phyloP scores from a whole-genome alignment of 2,329 filamentous ascomycete genomes.

The Aspergillus japonicus region DNA sequence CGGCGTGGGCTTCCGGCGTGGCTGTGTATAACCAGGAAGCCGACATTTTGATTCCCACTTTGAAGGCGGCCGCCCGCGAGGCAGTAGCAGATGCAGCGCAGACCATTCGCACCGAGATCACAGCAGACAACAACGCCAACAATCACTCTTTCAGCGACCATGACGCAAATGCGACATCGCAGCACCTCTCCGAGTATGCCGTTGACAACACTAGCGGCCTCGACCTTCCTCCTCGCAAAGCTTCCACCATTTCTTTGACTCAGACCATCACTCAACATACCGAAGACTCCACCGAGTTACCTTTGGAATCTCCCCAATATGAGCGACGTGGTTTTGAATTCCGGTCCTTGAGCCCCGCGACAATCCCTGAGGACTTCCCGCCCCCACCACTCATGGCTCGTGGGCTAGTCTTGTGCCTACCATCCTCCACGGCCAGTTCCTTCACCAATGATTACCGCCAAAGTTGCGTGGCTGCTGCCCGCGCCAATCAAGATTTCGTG shows the following conservation, averaged over 20 bases:
- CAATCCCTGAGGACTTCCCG: constrained; percentile 27
- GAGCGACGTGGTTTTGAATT: constrained; percentile 13
- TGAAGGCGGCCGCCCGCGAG: constrained; percentile 43
- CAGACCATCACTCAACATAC: constrained; percentile 40
- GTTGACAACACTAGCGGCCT: constrained; percentile 17
- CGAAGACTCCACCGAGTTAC: constrained; percentile 26
- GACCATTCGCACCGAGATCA: constrained; percentile 44
- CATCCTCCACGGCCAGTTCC: constrained; percentile 29
- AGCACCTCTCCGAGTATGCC: constrained; percentile 26
- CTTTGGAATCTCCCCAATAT: constrained; percentile 12
- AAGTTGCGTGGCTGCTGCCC: constrained; percentile 38
- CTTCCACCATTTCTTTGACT: constrained; percentile 44
- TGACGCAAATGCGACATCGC: constrained; percentile 15
- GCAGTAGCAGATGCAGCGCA: constrained; percentile 39
- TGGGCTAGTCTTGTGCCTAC: constrained; percentile 38
- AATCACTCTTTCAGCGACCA: constrained; percentile 15
- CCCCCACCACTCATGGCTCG: constrained; percentile 37
- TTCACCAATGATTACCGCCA: constrained; percentile 37
- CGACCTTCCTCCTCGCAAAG: constrained; percentile 33
- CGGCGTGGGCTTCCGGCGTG: constrained; percentile 40
- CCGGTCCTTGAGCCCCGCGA: constrained; percentile 14
- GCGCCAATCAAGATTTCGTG: constrained; percentile 43
- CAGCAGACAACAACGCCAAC: constrained; percentile 24
- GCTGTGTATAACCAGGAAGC: constrained; percentile 38
- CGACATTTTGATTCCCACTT: constrained; percentile 43